These are phyloP conservation scores for Phlyctochytrium bullatum DNA, from an alignment of 192 early-diverging fungal species.

Conservation along the genomic window DNA sequence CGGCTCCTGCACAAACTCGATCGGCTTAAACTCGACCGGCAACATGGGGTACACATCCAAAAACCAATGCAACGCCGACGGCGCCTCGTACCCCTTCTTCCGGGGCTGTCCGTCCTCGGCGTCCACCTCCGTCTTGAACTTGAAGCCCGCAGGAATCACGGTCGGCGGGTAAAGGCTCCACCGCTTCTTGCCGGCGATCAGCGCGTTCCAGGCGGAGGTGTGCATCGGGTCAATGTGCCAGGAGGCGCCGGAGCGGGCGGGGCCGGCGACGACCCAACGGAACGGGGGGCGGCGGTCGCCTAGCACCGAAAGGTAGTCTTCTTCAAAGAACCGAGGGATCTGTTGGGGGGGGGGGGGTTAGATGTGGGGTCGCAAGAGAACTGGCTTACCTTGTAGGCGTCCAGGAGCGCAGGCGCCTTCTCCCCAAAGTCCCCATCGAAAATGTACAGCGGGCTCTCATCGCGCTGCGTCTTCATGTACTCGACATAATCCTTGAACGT, in stretches of 20 bases:
- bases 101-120: neutral
- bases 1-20: slow-evolving; percentile 31
- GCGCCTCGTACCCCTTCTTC: slow-evolving; percentile 10
- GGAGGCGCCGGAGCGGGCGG: slow-evolving; percentile 28
- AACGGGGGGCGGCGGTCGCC: slow-evolving; percentile 16
- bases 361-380: neutral
- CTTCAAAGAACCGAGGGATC: slow-evolving; percentile 26
- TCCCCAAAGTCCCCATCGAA: slow-evolving; percentile 30
- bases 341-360: neutral
- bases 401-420: slow-evolving; percentile 15
- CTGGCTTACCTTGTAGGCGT: slow-evolving; percentile 15
- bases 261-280: slow-evolving; percentile 33
- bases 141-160: slow-evolving; percentile 15
- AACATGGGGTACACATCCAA: slow-evolving; percentile 32
- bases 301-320: slow-evolving; percentile 26
- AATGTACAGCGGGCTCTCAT: slow-evolving; percentile 34
- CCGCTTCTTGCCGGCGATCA: slow-evolving; percentile 10
- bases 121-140: neutral
- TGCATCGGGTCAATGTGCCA: slow-evolving; percentile 29
- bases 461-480: slow-evolving; percentile 23
- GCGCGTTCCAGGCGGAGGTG: slow-evolving; percentile 25
- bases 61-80: slow-evolving; percentile 25
- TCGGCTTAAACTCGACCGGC: slow-evolving; percentile 18
- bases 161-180: slow-evolving; percentile 35
- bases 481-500: slow-evolving; percentile 24